Conservation (phyloP, 2,329 filamentous ascomycete species). For the Microcera coccophila region DNA sequence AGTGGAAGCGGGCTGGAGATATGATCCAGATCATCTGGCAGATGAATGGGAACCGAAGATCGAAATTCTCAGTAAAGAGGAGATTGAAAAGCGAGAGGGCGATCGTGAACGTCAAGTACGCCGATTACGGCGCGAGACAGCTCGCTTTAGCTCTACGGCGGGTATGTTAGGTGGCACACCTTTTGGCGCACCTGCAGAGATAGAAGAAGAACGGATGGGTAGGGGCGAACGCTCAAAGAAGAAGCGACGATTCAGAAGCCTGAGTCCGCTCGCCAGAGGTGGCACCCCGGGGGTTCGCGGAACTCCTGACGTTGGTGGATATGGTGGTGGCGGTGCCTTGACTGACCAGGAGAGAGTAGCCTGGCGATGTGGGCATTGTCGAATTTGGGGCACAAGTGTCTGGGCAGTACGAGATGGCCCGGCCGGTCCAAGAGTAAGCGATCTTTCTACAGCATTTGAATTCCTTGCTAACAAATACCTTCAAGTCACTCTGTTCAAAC, state of each 20-base stretch:
- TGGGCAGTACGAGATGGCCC: slow-evolving; percentile 96
- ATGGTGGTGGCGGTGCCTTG: slow-evolving; percentile 65
- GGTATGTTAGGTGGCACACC: slow-evolving; percentile 77
- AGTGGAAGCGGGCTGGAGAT: slow-evolving; percentile 86
- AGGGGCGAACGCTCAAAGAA: slow-evolving; percentile 91
- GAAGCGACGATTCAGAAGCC: slow-evolving; percentile 84
- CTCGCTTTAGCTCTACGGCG: slow-evolving; percentile 81
- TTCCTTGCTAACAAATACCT: slow-evolving; percentile 6
- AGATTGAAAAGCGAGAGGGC: slow-evolving; percentile 94
- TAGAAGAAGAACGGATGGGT: slow-evolving; percentile 79
- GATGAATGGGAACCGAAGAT: slow-evolving; percentile 82
- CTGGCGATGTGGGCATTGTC: slow-evolving; percentile 88
- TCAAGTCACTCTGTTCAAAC: slow-evolving; percentile 82
- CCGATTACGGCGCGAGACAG: slow-evolving; percentile 82
- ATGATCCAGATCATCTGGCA: slow-evolving; percentile 85
- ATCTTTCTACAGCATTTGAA: slow-evolving; percentile 8
- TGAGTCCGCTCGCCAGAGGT: slow-evolving; percentile 70
- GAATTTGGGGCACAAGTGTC: slow-evolving; percentile 81
- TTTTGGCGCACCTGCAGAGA: slow-evolving; percentile 50
- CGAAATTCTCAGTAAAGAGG: slow-evolving; percentile 81
- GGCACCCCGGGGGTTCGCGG: slow-evolving; percentile 65
- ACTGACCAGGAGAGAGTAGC: slow-evolving; percentile 72
- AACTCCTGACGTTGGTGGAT: slow-evolving; percentile 75
- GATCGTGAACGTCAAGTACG: slow-evolving; percentile 90
- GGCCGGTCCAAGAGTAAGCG: slow-evolving; percentile 74